Conservation (phyloP, 768 basidiomycete species). For the Hypholoma sublateritium region DNA sequence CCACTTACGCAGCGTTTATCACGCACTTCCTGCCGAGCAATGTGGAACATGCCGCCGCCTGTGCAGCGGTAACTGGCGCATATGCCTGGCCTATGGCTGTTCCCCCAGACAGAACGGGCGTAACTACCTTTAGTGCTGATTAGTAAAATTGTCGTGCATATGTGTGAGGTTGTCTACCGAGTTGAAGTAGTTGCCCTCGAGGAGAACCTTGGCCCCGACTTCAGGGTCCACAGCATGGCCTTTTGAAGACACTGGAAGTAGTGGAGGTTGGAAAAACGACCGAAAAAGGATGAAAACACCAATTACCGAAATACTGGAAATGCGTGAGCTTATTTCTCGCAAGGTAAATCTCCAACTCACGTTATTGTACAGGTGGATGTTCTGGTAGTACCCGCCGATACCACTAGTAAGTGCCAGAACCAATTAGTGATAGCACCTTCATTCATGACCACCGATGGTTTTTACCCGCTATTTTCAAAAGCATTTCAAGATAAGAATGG, state of each 20-base stretch:
- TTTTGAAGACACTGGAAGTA: slow-evolving; percentile 12
- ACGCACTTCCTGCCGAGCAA: slow-evolving; percentile 20
- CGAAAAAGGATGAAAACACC: background rate
- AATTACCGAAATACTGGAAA: slow-evolving; percentile 9
- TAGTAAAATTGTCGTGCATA: background rate
- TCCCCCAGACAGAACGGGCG: slow-evolving; percentile 15
- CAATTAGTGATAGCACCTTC: background rate
- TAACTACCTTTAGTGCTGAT: slow-evolving; percentile 4
- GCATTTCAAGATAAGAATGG: background rate
- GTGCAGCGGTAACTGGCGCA: slow-evolving; percentile 18
- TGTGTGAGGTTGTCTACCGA: slow-evolving; percentile 5
- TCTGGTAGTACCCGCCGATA: slow-evolving; percentile 22
- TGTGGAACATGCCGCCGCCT: slow-evolving; percentile 15
- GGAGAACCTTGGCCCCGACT: slow-evolving; percentile 21
- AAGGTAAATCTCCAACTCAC: background rate
- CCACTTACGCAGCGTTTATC: slow-evolving; percentile 14
- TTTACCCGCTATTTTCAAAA: slow-evolving; percentile 7
- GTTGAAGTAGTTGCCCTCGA: slow-evolving; percentile 28
- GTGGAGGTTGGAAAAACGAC: background rate
- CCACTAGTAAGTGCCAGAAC: slow-evolving; percentile 8
- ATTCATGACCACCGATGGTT: too few species aligned
- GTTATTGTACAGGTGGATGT: slow-evolving; percentile 24
- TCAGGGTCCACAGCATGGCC: slow-evolving; percentile 24
- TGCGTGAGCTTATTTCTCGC: background rate
- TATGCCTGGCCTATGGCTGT: slow-evolving; percentile 17